Evolutionary conservation across 495 filamentous ascomycete species (phyloP).

Genomic region (Neurospora sp.): DNA sequence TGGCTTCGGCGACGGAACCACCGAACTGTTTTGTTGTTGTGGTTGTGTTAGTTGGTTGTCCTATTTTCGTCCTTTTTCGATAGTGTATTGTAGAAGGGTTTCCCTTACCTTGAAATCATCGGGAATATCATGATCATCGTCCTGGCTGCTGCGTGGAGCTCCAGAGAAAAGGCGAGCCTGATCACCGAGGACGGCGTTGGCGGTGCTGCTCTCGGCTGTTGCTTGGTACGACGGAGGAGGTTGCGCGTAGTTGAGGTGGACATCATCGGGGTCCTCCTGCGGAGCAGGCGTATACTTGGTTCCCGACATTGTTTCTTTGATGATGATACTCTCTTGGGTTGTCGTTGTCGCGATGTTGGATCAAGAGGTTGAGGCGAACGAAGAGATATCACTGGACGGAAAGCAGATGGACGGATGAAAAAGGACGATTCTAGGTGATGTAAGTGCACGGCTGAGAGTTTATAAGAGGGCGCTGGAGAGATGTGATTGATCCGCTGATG

Average conservation of each 20-base stretch:
- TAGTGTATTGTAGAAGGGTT: background rate
- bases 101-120: conserved; percentile 89
- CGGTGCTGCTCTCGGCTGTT: conserved; percentile 23
- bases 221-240: conserved; percentile 75
- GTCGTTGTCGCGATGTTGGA: background rate
- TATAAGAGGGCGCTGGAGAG: background rate
- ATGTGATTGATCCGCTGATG: background rate
- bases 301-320: conserved; percentile 44
- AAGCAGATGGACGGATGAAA: background rate
- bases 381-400: background rate
- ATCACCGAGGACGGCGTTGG: conserved; percentile 26
- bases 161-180: conserved; percentile 31
- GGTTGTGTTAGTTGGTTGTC: background rate
- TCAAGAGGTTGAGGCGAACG: background rate
- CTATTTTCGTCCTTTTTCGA: background rate
- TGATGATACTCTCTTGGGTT: background rate
- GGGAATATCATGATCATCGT: conserved; percentile 60
- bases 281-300: conserved; percentile 61
- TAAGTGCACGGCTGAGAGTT: background rate
- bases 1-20: conserved; percentile 82
- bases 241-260: conserved; percentile 54
- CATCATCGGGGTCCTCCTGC: conserved; percentile 65
- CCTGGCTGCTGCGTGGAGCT: conserved; percentile 63
- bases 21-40: conserved; percentile 52
- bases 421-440: background rate